phyloP scores from a whole-genome alignment of 768 basidiomycete species.

The Saitozyma podzolica region DNA sequence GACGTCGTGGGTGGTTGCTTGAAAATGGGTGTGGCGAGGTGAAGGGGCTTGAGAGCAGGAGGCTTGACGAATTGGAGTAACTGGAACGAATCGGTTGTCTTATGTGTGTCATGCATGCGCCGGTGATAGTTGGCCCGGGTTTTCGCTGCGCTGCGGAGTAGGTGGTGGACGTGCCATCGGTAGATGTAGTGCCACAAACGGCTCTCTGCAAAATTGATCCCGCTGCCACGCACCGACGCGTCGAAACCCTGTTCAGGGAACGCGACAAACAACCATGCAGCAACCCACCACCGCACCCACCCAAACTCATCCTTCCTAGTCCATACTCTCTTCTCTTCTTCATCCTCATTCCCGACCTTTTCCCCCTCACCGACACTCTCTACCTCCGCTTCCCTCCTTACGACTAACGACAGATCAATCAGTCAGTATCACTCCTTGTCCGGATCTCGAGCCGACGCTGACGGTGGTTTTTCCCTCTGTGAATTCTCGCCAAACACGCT shows the following conservation, averaged over 20 bases:
- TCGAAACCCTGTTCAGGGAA: neutral
- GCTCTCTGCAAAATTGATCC: neutral
- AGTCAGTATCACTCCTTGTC: too few species aligned
- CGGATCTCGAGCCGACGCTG: too few species aligned
- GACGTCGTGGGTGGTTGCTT: slow-evolving; percentile 82
- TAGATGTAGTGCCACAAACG: too few species aligned
- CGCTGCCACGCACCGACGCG: neutral
- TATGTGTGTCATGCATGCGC: neutral
- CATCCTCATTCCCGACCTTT: neutral
- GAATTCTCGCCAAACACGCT: too few species aligned
- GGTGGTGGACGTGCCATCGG: too few species aligned
- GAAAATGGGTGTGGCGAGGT: slow-evolving; percentile 69
- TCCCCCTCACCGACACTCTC: neutral
- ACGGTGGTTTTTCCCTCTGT: too few species aligned
- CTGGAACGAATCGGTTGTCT: neutral
- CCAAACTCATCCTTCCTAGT: neutral
- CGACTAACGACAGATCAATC: neutral
- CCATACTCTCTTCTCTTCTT: neutral
- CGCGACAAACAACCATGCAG: neutral
- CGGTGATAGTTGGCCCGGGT: neutral
- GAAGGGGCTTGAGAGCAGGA: neutral
- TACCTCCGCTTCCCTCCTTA: neutral
- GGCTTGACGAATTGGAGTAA: neutral
- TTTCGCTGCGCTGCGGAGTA: too few species aligned
- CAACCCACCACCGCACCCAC: neutral